Base-by-base conservation (phyloP, 2,329 filamentous ascomycete genomes). In the Ploettnerulaceae sp. region DNA sequence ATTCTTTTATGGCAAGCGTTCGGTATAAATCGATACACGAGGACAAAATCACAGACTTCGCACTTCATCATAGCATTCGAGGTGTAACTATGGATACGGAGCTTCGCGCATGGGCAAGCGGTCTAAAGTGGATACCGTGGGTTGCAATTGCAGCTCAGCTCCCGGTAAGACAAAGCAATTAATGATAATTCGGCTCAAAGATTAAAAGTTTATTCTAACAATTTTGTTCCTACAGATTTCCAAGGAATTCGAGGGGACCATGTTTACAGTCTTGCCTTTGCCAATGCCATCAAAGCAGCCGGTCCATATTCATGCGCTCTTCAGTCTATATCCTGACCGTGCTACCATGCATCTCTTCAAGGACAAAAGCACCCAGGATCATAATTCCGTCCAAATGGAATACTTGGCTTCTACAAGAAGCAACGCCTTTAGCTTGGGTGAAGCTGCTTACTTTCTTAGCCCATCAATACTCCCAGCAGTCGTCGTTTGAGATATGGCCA, bases 261-360 rank as follows among this genome's bases (percentile, higher is more conserved):
- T 67, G 5, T 67, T 64, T 40, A 61, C 57, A 3, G 62, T 61
- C 2, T 46, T 67, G n/a, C 64, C 61, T 7, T 47, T 67, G 14
- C 61, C 60, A 6, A 57, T 65, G 21, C 20, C 36, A n/a, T 61
- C 55, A 3, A 49, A 57, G 5, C 65, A 67, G 25, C 64, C 64
- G n/a, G 55, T 62, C 7, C 61, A 64, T 35, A 61, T 67, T 7
- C 64, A 67, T 42, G 64, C 62, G 4, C 46, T 63, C 15, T 67
- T 66, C 36, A 58, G 58, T 11, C 55, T 66, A 20, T 59, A 62
- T 0, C 61, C 64, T 0, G 64, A 67, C 45, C 58, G 65, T 18
- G 57, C 58, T 3, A 59, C 56, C 21, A 45, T 66, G 14, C 55
- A 62, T 43, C 53, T 48, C 8, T 42, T 48, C 7, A 52, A 44